These are phyloP conservation scores for Bipolaris cookei DNA, from an alignment of 2,329 filamentous ascomycete species.

Conservation along the genomic window DNA sequence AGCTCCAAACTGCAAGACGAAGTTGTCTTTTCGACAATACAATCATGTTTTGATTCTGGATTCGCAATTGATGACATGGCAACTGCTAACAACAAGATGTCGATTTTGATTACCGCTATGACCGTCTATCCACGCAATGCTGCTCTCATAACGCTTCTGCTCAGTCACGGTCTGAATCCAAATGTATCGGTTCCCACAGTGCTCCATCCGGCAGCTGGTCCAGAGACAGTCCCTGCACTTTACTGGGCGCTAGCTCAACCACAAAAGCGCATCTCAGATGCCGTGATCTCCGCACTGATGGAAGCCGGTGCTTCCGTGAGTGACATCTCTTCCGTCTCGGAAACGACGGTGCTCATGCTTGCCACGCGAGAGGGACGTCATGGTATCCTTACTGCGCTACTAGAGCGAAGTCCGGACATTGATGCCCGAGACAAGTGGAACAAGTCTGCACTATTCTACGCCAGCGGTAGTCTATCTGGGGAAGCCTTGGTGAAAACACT, in stretches of 20 bases:
- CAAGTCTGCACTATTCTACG: conserved; percentile 66
- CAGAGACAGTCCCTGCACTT: conserved; percentile 64
- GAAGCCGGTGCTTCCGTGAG: conserved; percentile 64
- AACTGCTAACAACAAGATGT: conserved; percentile 17
- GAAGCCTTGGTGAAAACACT: conserved; percentile 50
- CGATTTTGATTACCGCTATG: conserved; percentile 36
- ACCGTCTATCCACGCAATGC: conserved; percentile 34
- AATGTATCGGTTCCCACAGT: conserved; percentile 55
- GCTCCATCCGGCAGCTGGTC: conserved; percentile 56
- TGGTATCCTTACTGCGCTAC: conserved; percentile 64
- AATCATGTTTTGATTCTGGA: conserved; percentile 62
- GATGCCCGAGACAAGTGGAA: conserved; percentile 64
- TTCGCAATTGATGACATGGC: conserved; percentile 34
- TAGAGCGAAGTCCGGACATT: conserved; percentile 65
- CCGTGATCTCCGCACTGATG: conserved; percentile 65
- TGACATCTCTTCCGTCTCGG: conserved; percentile 59
- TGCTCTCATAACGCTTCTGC: conserved; percentile 27
- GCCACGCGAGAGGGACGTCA: conserved; percentile 63
- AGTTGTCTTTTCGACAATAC: conserved; percentile 50
- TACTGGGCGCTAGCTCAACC: conserved; percentile 68
- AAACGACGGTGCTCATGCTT: conserved; percentile 64
- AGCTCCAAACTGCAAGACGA: conserved; percentile 59
- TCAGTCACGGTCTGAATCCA: conserved; percentile 38
- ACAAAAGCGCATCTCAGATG: conserved; percentile 66
- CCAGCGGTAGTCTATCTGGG: conserved; percentile 57